Evolutionary conservation across 1,284 basidiomycete species (phyloP), one percentile per base, ranked within the genome.

Genomic region (Mrakiaceae sp.): DNA sequence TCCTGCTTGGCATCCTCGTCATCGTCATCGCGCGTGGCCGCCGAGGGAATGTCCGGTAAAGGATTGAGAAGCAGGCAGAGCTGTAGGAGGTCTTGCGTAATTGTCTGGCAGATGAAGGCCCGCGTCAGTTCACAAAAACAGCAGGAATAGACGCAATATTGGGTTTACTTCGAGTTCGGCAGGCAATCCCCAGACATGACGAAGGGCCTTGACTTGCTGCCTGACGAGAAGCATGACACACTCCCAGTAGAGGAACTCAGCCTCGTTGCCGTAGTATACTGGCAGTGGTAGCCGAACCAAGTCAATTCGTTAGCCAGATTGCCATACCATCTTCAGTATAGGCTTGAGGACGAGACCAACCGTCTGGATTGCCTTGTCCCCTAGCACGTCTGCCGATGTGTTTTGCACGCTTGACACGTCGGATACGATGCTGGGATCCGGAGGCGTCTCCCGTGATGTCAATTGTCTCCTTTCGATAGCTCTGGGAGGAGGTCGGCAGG

Each of bases 261-360:
- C 88, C 62, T 85, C 81, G 27, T 82, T 80, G 8, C 89, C 90
- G 69, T 90, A 85, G 71, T 90, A 91, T 57, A 88, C 91, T 93
- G 71, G 64, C 43, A 53, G 14, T 16, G 16, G 12, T n/a, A 58
- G 42, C 51, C 47, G 47, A 47, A 14, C 53, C 39, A 11, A 16
- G 64, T 59, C 48, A 60, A 46, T 39, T 68, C 40, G 68, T 61
- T 14, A 64, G 46, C 60, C 7, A 63, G 72, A 79, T 82, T 64
- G 70, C 67, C 46, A 68, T 76, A 59, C 4, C 42, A 58, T 9
- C 14, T 43, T 5, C 16, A 39, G 27, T 39, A 16, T 8, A 47
- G 58, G 58, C 5, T 9, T 11, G 47, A 5, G 16, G 43, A n/a
- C 44, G 60, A 10, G 42, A 40, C 52, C 47, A 44, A 50, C 16